These are phyloP conservation scores for Pharnaceum exiguum DNA, from an alignment of 148 eudicot species.

Conservation along the genomic window DNA sequence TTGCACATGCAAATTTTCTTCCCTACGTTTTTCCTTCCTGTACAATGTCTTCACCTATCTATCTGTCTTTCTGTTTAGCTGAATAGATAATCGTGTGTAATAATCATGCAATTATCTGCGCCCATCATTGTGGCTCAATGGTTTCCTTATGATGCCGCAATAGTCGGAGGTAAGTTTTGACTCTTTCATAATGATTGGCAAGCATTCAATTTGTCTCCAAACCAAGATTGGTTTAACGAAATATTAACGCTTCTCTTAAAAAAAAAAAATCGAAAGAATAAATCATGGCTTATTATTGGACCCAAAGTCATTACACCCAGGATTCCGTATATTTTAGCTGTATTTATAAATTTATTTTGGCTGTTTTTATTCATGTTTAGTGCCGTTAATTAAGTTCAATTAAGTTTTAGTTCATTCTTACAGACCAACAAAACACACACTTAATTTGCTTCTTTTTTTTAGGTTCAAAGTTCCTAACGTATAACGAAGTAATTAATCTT, in stretches of 20 bases:
- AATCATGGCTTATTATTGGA: too few species aligned
- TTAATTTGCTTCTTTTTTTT: too few species aligned
- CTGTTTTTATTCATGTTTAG: too few species aligned
- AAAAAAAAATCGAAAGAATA: background rate
- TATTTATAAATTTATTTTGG: too few species aligned
- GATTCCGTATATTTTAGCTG: too few species aligned
- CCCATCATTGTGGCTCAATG: background rate
- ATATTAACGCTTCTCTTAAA: background rate
- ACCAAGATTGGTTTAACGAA: background rate
- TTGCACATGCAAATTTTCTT: background rate
- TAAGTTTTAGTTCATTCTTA: too few species aligned
- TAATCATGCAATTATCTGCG: background rate
- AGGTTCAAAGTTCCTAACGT: too few species aligned
- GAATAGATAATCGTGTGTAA: background rate
- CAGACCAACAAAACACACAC: too few species aligned
- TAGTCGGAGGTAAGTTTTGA: slow-evolving; percentile 4
- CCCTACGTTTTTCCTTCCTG: background rate
- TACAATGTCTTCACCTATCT: background rate
- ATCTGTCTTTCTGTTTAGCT: background rate
- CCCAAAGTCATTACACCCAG: too few species aligned
- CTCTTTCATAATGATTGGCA: slow-evolving; percentile 7
- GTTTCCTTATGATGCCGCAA: slow-evolving; percentile 9
- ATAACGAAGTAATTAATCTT: too few species aligned
- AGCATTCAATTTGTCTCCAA: background rate
- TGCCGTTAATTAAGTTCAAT: too few species aligned